A percentile compares a stretch with the other conserved stretches of the same genome.
Evolutionary conservation across 1,139 yeast species (phyloP).

Genomic region (Pichia sp.): DNA sequence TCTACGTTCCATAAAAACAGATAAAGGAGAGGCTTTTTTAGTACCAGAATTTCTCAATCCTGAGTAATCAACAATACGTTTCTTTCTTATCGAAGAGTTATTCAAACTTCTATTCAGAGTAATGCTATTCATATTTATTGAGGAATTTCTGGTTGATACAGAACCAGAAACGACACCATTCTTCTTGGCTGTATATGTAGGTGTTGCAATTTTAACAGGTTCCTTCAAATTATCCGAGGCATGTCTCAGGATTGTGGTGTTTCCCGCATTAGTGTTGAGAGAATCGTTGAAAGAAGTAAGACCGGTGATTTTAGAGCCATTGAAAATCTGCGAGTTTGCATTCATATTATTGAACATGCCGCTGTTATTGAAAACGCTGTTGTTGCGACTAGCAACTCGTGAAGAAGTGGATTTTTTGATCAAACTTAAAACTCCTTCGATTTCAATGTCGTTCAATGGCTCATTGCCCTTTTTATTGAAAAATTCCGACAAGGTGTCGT

Average conservation of each 20-base stretch:
- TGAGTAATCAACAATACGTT: constrained; percentile 52
- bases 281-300: not conserved
- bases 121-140: constrained; percentile 2
- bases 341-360: not conserved
- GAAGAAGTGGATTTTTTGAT: constrained; percentile 32
- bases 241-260: constrained; percentile 17
- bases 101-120: constrained; percentile 1
- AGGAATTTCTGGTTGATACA: not conserved
- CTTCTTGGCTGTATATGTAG: constrained; percentile 16
- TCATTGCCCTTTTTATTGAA: constrained; percentile 68
- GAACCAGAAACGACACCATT: not conserved
- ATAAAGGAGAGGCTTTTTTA: constrained; percentile 29
- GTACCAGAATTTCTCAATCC: constrained; percentile 31
- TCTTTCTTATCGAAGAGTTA: constrained; percentile 28
- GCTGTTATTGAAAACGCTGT: not conserved
- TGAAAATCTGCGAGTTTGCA: not conserved
- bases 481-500: constrained; percentile 60
- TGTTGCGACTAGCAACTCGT: constrained; percentile 16
- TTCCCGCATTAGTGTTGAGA: not conserved
- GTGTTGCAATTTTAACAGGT: constrained; percentile 20
- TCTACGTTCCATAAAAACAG: constrained; percentile 23
- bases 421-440: constrained; percentile 73
- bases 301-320: not conserved
- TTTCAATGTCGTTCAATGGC: constrained; percentile 69
- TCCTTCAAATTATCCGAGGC: constrained; percentile 11